Conservation (phyloP, 371 early-diverging fungal species). For the Dipsacomyces acuminosporus region DNA sequence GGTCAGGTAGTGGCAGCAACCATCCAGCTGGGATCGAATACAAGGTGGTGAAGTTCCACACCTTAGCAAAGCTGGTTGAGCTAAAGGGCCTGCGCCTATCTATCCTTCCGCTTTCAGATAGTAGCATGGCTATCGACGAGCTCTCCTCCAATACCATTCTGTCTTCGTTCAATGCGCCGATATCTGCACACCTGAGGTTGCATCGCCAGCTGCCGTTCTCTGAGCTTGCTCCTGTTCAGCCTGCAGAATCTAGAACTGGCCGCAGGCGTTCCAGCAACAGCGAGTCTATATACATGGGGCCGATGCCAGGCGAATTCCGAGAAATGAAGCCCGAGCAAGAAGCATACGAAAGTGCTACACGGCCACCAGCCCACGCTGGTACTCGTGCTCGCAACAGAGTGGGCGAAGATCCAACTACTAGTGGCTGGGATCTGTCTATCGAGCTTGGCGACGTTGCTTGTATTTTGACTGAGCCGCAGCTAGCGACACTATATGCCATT, state of each 20-base stretch:
- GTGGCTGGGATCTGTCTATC: slow-evolving; percentile 46
- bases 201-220: slow-evolving; percentile 47
- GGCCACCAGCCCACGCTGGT: not conserved
- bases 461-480: slow-evolving; percentile 30
- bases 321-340: slow-evolving; percentile 18
- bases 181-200: slow-evolving; percentile 35
- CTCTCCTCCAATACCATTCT: slow-evolving; percentile 3
- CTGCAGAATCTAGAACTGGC: slow-evolving; percentile 2
- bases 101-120: not conserved
- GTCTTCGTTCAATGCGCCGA: slow-evolving; percentile 27
- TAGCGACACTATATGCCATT: slow-evolving; percentile 15
- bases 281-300: slow-evolving; percentile 42
- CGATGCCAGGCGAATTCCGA: slow-evolving; percentile 50
- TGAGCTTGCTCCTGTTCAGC: slow-evolving; percentile 34
- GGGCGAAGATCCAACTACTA: slow-evolving; percentile 36
- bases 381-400: slow-evolving; percentile 16
- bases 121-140: not conserved
- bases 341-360: not conserved
- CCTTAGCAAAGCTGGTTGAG: slow-evolving; percentile 34
- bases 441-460: slow-evolving; percentile 30
- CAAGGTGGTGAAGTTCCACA: slow-evolving; percentile 37
- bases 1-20: slow-evolving; percentile 2
- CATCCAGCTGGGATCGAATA: slow-evolving; percentile 41
- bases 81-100: slow-evolving; percentile 27
- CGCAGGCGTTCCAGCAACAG: slow-evolving; percentile 6